Conservation (phyloP, 1,139 yeast species). For the Yamadazyma friedrichii region DNA sequence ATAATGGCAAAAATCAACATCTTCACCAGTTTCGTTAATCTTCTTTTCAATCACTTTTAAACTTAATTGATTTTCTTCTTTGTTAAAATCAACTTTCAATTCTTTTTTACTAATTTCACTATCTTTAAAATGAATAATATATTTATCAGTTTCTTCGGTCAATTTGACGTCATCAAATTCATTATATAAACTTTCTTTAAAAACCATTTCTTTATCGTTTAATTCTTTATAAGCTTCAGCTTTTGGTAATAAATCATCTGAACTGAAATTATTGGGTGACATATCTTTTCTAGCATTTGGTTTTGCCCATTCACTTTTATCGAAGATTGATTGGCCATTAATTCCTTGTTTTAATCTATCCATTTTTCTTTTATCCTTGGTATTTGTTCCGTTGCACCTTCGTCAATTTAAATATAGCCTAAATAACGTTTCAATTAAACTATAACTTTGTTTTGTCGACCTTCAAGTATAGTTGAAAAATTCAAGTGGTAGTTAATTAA, state of each 20-base stretch:
- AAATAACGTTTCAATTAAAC: too few species aligned
- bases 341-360: slow-evolving; percentile 10
- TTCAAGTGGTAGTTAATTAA: not conserved
- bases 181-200: slow-evolving; percentile 18
- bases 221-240: slow-evolving; percentile 17
- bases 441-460: not conserved
- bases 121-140: slow-evolving; percentile 22
- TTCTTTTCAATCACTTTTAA: slow-evolving; percentile 19
- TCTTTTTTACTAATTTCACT: slow-evolving; percentile 22
- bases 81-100: slow-evolving; percentile 24
- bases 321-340: slow-evolving; percentile 17
- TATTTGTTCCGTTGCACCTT: not conserved
- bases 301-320: slow-evolving; percentile 16
- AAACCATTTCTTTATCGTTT: slow-evolving; percentile 16
- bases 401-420: not conserved
- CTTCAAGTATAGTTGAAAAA: not conserved
- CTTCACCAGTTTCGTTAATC: slow-evolving; percentile 15
- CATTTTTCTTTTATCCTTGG: slow-evolving; percentile 5
- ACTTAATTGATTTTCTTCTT: slow-evolving; percentile 24
- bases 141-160: slow-evolving; percentile 24
- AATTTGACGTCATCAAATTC: slow-evolving; percentile 23
- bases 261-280: slow-evolving; percentile 16
- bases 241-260: slow-evolving; percentile 17
- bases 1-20: slow-evolving; percentile 18
- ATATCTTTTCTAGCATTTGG: slow-evolving; percentile 15